These are phyloP conservation scores for Buddleja alternifolia DNA, from an alignment of 257 asterid genomes.

Conservation along the genomic window DNA sequence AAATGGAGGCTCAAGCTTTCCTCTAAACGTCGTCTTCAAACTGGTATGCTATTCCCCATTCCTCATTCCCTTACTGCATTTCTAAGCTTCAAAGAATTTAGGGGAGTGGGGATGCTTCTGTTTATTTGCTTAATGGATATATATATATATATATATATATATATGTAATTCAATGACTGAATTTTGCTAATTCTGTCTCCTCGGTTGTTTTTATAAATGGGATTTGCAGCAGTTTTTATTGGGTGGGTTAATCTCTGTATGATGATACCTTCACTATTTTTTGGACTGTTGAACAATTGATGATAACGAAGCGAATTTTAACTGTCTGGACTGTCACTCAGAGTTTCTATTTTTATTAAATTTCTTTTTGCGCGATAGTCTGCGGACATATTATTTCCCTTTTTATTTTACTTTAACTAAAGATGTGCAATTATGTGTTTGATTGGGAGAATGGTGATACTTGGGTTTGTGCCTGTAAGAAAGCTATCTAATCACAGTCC, in stretches of 20 bases:
- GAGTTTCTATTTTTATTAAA: too few relatives aligned
- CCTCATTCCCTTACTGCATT: too few relatives aligned
- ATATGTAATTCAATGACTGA: slow-evolving; percentile 9
- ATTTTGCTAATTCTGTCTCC: slow-evolving; percentile 2
- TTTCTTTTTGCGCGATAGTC: too few relatives aligned
- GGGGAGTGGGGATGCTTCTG: background rate
- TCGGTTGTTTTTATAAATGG: background rate
- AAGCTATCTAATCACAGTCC: background rate
- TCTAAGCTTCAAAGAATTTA: too few relatives aligned
- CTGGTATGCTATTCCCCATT: slow-evolving; percentile 37
- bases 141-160: too few relatives aligned
- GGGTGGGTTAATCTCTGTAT: background rate
- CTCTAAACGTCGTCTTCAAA: slow-evolving; percentile 79
- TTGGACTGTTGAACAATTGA: background rate
- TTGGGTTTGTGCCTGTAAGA: background rate
- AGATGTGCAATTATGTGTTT: slow-evolving; percentile 10
- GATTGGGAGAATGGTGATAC: slow-evolving; percentile 7
- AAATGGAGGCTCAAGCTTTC: slow-evolving; percentile 78
- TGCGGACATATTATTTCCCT: too few relatives aligned
- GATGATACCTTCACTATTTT: background rate
- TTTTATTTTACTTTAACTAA: background rate
- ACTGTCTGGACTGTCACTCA: background rate
- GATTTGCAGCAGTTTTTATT: slow-evolving; percentile 6
- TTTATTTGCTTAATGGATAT: background rate
- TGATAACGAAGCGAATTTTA: background rate